phyloP scores from a whole-genome alignment of 129 eudicot genomes.

The Flaveria robusta region DNA sequence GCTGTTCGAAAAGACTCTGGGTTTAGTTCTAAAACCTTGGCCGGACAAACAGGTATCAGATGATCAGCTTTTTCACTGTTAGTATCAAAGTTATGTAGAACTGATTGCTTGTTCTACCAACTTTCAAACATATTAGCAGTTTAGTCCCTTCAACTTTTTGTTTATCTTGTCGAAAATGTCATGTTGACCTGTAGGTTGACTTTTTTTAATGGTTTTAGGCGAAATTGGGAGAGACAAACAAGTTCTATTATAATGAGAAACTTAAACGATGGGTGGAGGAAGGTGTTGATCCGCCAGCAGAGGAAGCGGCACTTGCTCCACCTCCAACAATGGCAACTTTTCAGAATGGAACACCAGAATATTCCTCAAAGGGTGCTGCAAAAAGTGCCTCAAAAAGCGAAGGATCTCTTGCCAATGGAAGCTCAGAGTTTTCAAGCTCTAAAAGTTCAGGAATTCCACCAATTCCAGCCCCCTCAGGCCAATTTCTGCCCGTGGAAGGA shows the following conservation, averaged over 20 bases:
- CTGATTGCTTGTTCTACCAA: background rate
- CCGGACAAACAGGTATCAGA: slow-evolving; percentile 76
- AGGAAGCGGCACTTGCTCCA: slow-evolving; percentile 80
- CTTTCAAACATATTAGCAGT: background rate
- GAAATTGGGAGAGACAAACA: slow-evolving; percentile 81
- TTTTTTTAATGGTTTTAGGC: slow-evolving; percentile 52
- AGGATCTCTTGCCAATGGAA: slow-evolving; percentile 50
- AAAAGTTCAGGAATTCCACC: slow-evolving; percentile 81
- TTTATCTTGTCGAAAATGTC: slow-evolving; percentile 2
- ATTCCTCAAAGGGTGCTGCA: slow-evolving; percentile 50
- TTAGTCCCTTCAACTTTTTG: background rate
- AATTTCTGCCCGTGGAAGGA: slow-evolving; percentile 91
- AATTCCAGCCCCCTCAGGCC: slow-evolving; percentile 79
- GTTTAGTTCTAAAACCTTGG: slow-evolving; percentile 72
- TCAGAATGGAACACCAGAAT: slow-evolving; percentile 67
- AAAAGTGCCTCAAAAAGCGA: slow-evolving; percentile 55
- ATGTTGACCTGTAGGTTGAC: background rate
- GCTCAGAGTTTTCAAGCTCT: slow-evolving; percentile 53
- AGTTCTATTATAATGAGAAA: slow-evolving; percentile 86
- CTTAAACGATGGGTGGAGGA: slow-evolving; percentile 98
- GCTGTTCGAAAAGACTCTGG: slow-evolving; percentile 73
- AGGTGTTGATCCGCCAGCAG: slow-evolving; percentile 87
- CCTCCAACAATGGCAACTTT: slow-evolving; percentile 70
- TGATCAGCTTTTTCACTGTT: background rate
- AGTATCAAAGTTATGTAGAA: slow-evolving; percentile 9